Conservation (phyloP, 345 rosid species). For the Passiflora organensis region DNA sequence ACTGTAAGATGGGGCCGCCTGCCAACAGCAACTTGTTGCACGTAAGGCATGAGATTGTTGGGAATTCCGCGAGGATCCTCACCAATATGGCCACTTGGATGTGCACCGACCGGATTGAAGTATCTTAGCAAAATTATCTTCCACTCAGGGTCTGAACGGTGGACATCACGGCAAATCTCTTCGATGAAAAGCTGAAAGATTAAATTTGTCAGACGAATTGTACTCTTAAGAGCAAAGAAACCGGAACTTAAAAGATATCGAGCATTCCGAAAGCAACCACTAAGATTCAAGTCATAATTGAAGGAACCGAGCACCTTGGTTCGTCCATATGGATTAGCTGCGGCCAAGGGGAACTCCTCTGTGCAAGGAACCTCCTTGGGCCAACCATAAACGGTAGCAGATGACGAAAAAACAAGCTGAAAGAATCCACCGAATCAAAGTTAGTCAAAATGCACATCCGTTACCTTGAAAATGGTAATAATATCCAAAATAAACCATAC, state of each 20-base stretch:
- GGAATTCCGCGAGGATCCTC: conserved; percentile 98
- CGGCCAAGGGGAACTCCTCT: conserved; percentile 68
- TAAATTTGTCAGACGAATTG: conserved; percentile 9
- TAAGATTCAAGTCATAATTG: not conserved
- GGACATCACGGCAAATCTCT: conserved; percentile 84
- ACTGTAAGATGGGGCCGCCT: conserved; percentile 75
- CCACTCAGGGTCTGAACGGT: conserved; percentile 71
- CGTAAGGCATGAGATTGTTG: conserved; percentile 98
- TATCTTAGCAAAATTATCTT: conserved; percentile 86
- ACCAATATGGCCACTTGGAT: conserved; percentile 85
- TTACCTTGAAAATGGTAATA: no score
- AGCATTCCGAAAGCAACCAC: no score
- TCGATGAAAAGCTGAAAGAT: conserved; percentile 79
- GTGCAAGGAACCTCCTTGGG: conserved; percentile 96
- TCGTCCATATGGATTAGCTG: conserved; percentile 83
- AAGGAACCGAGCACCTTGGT: conserved; percentile 61
- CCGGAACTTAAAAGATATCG: no score
- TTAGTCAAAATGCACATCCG: not conserved
- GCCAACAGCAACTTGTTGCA: conserved; percentile 96
- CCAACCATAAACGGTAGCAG: conserved; percentile 98
- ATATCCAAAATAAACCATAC: not conserved
- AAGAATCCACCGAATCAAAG: conserved; percentile 16
- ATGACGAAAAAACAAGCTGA: conserved; percentile 98
- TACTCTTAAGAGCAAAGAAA: not conserved
- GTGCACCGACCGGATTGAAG: conserved; percentile 98